phyloP scores from a whole-genome alignment of 192 early-diverging fungal genomes.

The Chytriomyces sp. region DNA sequence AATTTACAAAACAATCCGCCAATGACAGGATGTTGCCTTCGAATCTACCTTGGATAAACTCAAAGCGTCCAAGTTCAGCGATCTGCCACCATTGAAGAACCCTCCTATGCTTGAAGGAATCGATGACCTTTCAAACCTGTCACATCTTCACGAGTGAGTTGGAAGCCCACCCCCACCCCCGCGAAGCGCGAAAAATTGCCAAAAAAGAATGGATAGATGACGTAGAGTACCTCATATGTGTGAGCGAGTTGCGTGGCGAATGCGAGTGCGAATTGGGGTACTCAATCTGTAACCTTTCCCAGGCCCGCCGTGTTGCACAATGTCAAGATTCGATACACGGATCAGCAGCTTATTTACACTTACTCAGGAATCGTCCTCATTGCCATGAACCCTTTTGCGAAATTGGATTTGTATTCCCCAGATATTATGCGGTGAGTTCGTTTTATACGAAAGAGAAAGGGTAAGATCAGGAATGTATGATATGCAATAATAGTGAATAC shows the following conservation, averaged over 20 bases:
- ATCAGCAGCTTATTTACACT: conserved; percentile 92
- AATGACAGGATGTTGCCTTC: conserved; percentile 69
- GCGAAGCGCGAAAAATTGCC: too few species aligned
- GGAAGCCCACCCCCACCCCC: not conserved
- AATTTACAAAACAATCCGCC: not conserved
- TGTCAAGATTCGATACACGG: conserved; percentile 83
- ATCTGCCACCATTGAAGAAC: conserved; percentile 90
- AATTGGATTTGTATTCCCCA: conserved; percentile 84
- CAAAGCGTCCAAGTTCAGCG: conserved; percentile 61
- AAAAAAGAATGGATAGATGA: too few species aligned
- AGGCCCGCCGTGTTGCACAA: conserved; percentile 85
- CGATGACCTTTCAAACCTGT: conserved; percentile 93
- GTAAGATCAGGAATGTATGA: too few species aligned
- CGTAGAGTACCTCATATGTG: too few species aligned
- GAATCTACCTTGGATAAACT: conserved; percentile 73
- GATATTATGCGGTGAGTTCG: conserved; percentile 31
- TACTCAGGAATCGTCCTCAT: conserved; percentile 99
- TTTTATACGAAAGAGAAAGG: too few species aligned
- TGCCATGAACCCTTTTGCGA: conserved; percentile 93
- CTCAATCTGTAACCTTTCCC: not conserved
- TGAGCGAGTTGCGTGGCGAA: too few species aligned
- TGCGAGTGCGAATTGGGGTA: not conserved
- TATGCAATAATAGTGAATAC: conserved; percentile 78
- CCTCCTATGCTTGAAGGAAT: conserved; percentile 80
- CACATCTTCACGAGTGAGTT: conserved; percentile 92